Percentiles rank a stretch among this genome's conserved stretches.
Evolutionary conservation across 2,329 filamentous ascomycete species (phyloP).

Genomic region (Alternaria atra): DNA sequence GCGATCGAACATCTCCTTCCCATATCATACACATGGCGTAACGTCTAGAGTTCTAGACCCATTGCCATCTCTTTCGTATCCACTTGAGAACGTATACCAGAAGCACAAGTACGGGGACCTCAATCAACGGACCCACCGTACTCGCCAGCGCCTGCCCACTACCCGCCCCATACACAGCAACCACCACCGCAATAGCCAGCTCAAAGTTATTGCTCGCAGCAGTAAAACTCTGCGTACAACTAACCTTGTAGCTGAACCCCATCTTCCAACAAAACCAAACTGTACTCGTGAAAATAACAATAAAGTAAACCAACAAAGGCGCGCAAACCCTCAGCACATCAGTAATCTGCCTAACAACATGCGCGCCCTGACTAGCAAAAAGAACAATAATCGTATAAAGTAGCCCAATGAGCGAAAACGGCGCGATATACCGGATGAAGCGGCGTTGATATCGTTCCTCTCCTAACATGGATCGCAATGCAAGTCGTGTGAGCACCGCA

Average conservation of each 20-base stretch:
- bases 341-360: conserved; percentile 85
- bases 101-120: conserved; percentile 81
- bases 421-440: conserved; percentile 75
- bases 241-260: conserved; percentile 77
- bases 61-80: conserved; percentile 64
- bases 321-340: conserved; percentile 83
- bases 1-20: neutral
- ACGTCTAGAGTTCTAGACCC: conserved; percentile 52
- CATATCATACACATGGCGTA: neutral
- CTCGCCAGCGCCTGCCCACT: conserved; percentile 83
- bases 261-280: conserved; percentile 68
- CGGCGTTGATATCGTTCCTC: conserved; percentile 70
- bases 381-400: conserved; percentile 88
- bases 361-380: conserved; percentile 81
- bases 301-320: conserved; percentile 83
- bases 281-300: conserved; percentile 76
- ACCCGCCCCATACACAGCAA: conserved; percentile 79
- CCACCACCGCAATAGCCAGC: conserved; percentile 85
- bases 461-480: conserved; percentile 64
- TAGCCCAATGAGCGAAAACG: conserved; percentile 81
- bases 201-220: conserved; percentile 96
- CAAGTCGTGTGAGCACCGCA: conserved; percentile 77
- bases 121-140: conserved; percentile 85
- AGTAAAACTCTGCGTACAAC: conserved; percentile 83
- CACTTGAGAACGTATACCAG: conserved; percentile 78